phyloP scores from a whole-genome alignment of 768 basidiomycete species.

The Strobilomyces dryophilus region DNA sequence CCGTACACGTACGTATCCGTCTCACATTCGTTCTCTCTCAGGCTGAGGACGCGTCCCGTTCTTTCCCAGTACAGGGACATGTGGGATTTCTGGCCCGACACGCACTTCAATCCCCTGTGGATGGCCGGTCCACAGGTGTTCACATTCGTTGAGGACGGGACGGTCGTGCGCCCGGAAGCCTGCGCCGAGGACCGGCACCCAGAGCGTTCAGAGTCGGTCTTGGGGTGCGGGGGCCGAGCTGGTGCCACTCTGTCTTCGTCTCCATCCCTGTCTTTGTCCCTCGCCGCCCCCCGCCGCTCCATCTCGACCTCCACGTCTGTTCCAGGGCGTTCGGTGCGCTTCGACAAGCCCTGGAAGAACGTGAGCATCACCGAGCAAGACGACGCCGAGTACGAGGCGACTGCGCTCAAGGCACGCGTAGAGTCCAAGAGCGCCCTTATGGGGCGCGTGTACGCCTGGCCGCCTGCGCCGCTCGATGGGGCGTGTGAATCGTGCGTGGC shows the following conservation, averaged over 20 bases:
- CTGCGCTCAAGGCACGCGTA: background rate
- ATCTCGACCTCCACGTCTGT: background rate
- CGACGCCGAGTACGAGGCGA: slow-evolving; percentile 17
- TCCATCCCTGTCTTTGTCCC: too few relatives aligned
- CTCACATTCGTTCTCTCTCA: background rate
- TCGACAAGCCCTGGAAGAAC: slow-evolving; percentile 28
- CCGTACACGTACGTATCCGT: background rate
- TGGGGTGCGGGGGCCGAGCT: background rate
- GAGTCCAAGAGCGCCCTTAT: background rate
- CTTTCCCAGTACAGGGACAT: background rate
- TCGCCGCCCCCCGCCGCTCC: too few relatives aligned
- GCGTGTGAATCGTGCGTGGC: slow-evolving; percentile 5
- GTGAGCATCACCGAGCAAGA: slow-evolving; percentile 27
- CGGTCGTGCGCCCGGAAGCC: slow-evolving; percentile 8
- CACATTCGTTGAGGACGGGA: slow-evolving; percentile 18
- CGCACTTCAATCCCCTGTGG: slow-evolving; percentile 41
- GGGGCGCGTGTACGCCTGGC: slow-evolving; percentile 21
- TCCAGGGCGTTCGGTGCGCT: background rate
- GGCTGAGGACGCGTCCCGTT: background rate
- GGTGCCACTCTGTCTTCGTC: too few relatives aligned
- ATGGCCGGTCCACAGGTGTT: slow-evolving; percentile 23
- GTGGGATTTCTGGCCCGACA: slow-evolving; percentile 48
- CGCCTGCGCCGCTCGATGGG: slow-evolving; percentile 10
- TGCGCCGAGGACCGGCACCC: background rate
- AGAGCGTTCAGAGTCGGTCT: background rate